These are phyloP conservation scores for Scheffersomyces insectosa DNA, from an alignment of 1,139 yeast genomes.

Conservation along the genomic window DNA sequence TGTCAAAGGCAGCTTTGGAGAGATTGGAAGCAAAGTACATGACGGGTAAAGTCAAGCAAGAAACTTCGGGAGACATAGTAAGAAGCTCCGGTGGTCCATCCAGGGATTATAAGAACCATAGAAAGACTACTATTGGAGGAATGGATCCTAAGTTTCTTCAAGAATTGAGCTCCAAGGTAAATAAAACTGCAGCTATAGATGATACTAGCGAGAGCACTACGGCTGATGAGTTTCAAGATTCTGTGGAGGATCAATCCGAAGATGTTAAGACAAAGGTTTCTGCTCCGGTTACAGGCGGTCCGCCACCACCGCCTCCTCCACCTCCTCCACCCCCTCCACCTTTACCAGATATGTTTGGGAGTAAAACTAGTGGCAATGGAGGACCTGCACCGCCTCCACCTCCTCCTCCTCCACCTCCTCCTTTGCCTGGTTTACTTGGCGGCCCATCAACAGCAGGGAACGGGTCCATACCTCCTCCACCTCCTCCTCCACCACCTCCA, in stretches of 20 bases:
- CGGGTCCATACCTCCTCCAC: conserved; percentile 16
- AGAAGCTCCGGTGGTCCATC: conserved; percentile 2
- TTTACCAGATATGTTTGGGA: conserved; percentile 10
- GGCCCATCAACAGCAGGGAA: conserved; percentile 5
- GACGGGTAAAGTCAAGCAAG: conserved; percentile 36
- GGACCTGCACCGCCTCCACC: conserved; percentile 14
- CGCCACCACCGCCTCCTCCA: conserved; percentile 32
- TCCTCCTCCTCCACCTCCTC: conserved; percentile 21
- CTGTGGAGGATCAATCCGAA: conserved; percentile 8
- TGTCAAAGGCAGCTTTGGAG: conserved; percentile 25
- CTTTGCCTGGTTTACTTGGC: conserved; percentile 8
- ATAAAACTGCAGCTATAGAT: conserved; percentile 34
- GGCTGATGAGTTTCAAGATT: conserved; percentile 15
- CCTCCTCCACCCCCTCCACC: conserved; percentile 22
- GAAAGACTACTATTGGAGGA: conserved; percentile 38
- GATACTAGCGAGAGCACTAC: conserved; percentile 1
- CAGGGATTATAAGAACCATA: conserved; percentile 27
- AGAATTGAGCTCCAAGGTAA: conserved; percentile 57
- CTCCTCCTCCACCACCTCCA: conserved; percentile 27
- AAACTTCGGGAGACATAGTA: conserved; percentile 1
- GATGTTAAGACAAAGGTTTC: not conserved
- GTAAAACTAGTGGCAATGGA: not conserved
- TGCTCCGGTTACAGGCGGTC: conserved; percentile 20
- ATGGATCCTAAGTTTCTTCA: conserved; percentile 57
- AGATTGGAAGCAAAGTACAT: conserved; percentile 51